Evolutionary conservation across 2,329 filamentous ascomycete genomes (phyloP), one percentile per base, ranked within the genome.

Genomic region (Albophoma yamanashiensis): DNA sequence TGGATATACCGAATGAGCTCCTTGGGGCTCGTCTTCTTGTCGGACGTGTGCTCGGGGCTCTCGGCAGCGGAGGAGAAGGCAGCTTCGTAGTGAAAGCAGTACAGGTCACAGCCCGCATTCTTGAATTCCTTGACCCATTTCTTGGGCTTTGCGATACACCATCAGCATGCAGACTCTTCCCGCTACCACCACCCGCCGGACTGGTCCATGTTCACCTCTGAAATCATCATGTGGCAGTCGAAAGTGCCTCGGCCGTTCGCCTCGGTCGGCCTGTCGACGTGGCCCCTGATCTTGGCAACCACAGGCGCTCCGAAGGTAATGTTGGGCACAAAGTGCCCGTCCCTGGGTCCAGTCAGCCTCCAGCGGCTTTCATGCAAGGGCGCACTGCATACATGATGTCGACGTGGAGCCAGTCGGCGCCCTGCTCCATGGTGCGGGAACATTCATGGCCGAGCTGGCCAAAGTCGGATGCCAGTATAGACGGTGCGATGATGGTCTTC

Each of bases 151-250:
- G 17, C 27, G 22, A 27, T 8, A 9, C 27, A 11, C 40, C 39
- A 20, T 50, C 47, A 58, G 59, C 27, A 34, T 40, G 15, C 25
- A 20, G 34, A 5, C 59, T 39, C 31, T 31, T 42, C n/a, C 15
- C 4, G n/a, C 39, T 12, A 22, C 38, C 27, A 25, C n/a, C 34
- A 2, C 12, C 31, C 25, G 14, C 7, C 25, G 14, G 17, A 39
- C 31, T 40, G 15, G n/a, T 38, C 67, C 31, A 45, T n/a, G n/a
- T 40, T 67, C 81, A 93, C 91, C 88, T 99, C 93, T 69, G 91
- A 87, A 72, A 99, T 96, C 94, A 99, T 99, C 94, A 99, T 97
- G 77, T 99, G 94, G 82, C 94, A 99, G 76, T 99, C 94, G 73
- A 99, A 99, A 17, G 93, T 97, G 63, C 94, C 94, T 67, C 87